Conservation (phyloP, 1,139 yeast species). For the Zygosaccharomyces sapae region DNA sequence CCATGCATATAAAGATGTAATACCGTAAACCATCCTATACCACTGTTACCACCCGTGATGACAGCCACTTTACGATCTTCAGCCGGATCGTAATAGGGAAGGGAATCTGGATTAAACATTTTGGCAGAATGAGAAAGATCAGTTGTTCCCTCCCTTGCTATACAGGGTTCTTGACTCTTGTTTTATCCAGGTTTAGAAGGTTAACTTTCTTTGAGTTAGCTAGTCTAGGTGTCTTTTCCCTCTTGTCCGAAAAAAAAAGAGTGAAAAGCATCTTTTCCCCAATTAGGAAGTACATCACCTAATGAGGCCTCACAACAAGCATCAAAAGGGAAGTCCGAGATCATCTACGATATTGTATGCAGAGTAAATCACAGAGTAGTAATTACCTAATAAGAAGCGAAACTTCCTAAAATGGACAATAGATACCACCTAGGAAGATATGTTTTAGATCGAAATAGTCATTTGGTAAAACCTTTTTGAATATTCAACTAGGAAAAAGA, state of each 20-base stretch:
- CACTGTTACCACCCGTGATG: conserved; percentile 77
- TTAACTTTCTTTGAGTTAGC: background rate
- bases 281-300: background rate
- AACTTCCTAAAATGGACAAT: too few species aligned
- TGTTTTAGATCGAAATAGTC: too few species aligned
- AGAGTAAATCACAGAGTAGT: background rate
- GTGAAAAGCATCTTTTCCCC: background rate
- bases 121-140: background rate
- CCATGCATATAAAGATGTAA: conserved; percentile 78
- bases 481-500: too few species aligned
- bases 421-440: too few species aligned
- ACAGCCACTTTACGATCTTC: conserved; percentile 55
- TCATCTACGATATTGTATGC: background rate
- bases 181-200: background rate
- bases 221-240: background rate
- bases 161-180: background rate
- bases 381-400: too few species aligned
- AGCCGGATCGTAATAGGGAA: conserved; percentile 38
- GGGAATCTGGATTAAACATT: conserved; percentile 28
- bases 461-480: too few species aligned
- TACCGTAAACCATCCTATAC: conserved; percentile 74
- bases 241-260: background rate
- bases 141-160: background rate
- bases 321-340: background rate
- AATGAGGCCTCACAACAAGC: background rate